Conservation (phyloP, 371 early-diverging fungal genomes). For the Rhizomucor miehei region DNA sequence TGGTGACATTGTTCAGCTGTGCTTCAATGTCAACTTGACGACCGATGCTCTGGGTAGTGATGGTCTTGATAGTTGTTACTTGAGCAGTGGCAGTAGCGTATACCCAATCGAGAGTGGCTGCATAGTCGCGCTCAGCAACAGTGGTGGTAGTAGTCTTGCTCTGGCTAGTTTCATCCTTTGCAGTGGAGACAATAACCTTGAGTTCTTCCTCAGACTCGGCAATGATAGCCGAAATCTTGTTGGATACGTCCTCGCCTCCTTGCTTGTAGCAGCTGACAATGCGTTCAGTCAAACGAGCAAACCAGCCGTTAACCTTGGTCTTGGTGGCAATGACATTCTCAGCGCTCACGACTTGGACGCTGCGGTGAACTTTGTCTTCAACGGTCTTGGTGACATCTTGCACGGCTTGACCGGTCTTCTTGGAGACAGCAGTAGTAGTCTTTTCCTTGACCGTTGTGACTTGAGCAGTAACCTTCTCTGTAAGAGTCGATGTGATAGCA, state of each 20-base stretch:
- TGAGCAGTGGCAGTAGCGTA: constrained; percentile 6
- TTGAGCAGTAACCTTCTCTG: constrained; percentile 4
- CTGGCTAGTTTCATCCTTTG: constrained; percentile 3
- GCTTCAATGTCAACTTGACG: constrained; percentile 22
- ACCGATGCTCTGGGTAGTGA: constrained; percentile 3
- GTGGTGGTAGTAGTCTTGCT: background rate
- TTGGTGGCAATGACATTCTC: constrained; percentile 7
- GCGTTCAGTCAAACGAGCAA: constrained; percentile 8
- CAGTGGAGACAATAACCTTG: constrained; percentile 1
- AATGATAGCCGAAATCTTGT: constrained; percentile 7
- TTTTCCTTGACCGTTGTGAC: constrained; percentile 5
- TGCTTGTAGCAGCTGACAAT: constrained; percentile 11
- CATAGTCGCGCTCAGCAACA: constrained; percentile 5
- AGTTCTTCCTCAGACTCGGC: constrained; percentile 12
- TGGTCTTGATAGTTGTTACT: constrained; percentile 6
- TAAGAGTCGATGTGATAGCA: background rate
- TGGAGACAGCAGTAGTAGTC: constrained; percentile 1
- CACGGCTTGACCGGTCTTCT: background rate
- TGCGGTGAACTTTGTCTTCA: constrained; percentile 5
- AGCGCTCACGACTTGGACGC: constrained; percentile 5
- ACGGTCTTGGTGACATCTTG: background rate
- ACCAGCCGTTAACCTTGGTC: constrained; percentile 11
- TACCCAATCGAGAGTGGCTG: constrained; percentile 10
- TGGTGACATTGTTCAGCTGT: constrained; percentile 31
- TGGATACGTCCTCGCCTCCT: constrained; percentile 9